Percentiles rank a stretch among this genome's conserved stretches.
phyloP scores from a whole-genome alignment of 345 rosid species.

The Carallia pectinifolia region DNA sequence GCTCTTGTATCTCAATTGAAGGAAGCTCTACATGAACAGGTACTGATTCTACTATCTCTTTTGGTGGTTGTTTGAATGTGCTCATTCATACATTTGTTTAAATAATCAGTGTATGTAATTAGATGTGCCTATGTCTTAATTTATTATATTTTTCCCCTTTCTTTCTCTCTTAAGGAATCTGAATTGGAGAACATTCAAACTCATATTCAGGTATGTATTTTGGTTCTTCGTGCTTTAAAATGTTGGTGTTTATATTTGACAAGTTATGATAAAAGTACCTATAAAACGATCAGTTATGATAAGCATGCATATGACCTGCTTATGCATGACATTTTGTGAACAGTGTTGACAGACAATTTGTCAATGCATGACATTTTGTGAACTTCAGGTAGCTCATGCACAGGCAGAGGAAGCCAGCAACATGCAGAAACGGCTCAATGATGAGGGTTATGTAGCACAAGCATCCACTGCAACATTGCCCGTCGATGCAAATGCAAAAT shows the following conservation, averaged over 20 bases:
- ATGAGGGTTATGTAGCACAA: slow-evolving; percentile 47
- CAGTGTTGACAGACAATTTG: slow-evolving; percentile 9
- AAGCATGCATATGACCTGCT: no score
- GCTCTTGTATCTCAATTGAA: slow-evolving; percentile 77
- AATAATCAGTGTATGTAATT: neutral
- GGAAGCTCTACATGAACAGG: slow-evolving; percentile 83
- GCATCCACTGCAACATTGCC: slow-evolving; percentile 30
- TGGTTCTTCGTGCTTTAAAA: neutral
- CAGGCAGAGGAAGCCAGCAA: slow-evolving; percentile 65
- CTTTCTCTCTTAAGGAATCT: slow-evolving; percentile 57
- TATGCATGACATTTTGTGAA: no score
- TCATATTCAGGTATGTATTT: slow-evolving; percentile 64
- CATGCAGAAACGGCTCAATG: slow-evolving; percentile 63
- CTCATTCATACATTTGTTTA: neutral
- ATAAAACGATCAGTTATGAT: neutral
- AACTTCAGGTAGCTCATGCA: slow-evolving; percentile 71
- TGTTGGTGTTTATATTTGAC: neutral
- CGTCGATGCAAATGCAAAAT: slow-evolving; percentile 32
- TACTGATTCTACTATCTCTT: slow-evolving; percentile 15
- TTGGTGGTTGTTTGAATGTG: neutral
- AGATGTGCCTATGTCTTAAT: neutral
- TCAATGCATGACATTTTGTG: slow-evolving; percentile 28
- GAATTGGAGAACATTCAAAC: slow-evolving; percentile 79
- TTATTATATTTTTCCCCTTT: neutral
- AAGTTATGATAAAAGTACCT: neutral